phyloP scores from a whole-genome alignment of 2,329 filamentous ascomycete genomes.

The Botryotinia convoluta region DNA sequence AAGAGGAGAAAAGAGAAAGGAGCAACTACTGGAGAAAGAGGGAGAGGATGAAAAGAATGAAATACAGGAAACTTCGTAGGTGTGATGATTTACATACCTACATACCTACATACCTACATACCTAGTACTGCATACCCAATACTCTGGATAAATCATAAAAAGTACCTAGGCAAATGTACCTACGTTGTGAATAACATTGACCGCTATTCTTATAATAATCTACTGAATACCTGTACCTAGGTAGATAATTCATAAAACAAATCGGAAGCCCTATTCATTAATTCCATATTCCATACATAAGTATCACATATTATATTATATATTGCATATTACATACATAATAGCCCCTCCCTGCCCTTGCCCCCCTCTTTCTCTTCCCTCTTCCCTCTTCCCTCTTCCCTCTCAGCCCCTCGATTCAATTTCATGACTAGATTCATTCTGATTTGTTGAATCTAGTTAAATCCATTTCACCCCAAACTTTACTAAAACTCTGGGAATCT shows the following conservation, averaged over 20 bases:
- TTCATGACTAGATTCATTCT: not conserved
- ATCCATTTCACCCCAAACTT: not conserved
- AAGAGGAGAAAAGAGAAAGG: not conserved
- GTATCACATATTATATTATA: too few relatives aligned
- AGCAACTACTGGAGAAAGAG: not conserved
- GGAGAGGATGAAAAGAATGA: not conserved
- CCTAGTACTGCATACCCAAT: too few relatives aligned
- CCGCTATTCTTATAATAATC: not conserved
- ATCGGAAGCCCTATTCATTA: not conserved
- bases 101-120: too few relatives aligned
- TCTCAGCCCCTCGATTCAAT: not conserved
- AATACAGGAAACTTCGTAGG: too few relatives aligned
- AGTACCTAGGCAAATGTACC: too few relatives aligned
- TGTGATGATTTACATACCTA: not conserved
- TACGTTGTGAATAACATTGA: not conserved
- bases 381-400: not conserved
- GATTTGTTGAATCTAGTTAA: not conserved
- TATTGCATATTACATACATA: not conserved
- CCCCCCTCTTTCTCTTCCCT: not conserved
- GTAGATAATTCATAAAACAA: not conserved
- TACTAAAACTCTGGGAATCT: not conserved
- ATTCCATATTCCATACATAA: not conserved
- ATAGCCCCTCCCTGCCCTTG: not conserved
- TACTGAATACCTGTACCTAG: not conserved
- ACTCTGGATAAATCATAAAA: too few relatives aligned